Percentiles rank a stretch among this genome's conserved stretches.
These are phyloP conservation scores for Picochlorum sp. DNA, from an alignment of 139 green algal genomes.

Conservation along the genomic window DNA sequence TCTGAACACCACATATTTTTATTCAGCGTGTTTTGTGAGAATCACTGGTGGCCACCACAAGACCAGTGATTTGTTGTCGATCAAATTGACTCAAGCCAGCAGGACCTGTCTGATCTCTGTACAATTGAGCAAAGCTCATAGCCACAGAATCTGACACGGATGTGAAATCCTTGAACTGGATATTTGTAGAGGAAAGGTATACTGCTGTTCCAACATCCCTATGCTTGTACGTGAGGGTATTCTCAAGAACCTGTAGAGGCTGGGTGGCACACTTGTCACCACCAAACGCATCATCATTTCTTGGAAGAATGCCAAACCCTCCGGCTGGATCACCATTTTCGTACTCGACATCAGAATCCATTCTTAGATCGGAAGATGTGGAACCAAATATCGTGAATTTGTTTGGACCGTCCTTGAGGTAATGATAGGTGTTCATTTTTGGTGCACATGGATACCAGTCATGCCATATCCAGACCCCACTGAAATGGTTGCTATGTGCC, in stretches of 20 bases:
- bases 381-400: constrained; percentile 1
- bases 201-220: not conserved
- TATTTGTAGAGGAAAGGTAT: not conserved
- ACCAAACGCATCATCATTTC: not conserved
- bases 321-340: not conserved
- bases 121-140: not conserved
- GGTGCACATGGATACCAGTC: constrained; percentile 1
- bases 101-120: not conserved
- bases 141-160: not conserved
- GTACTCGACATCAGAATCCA: not conserved
- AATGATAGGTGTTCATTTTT: constrained; percentile 3
- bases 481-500: constrained; percentile 1
- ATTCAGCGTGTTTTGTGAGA: not conserved
- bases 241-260: not conserved
- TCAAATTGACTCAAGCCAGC: not conserved
- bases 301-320: not conserved
- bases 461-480: not conserved
- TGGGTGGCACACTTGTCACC: not conserved
- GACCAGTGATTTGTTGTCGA: not conserved
- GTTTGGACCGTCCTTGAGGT: not conserved
- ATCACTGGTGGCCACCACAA: not conserved
- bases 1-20: not conserved
- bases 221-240: not conserved
- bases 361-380: not conserved
- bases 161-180: not conserved